These are phyloP conservation scores for Wolfiporia cocos DNA, from an alignment of 1,284 basidiomycete species.

Conservation along the genomic window DNA sequence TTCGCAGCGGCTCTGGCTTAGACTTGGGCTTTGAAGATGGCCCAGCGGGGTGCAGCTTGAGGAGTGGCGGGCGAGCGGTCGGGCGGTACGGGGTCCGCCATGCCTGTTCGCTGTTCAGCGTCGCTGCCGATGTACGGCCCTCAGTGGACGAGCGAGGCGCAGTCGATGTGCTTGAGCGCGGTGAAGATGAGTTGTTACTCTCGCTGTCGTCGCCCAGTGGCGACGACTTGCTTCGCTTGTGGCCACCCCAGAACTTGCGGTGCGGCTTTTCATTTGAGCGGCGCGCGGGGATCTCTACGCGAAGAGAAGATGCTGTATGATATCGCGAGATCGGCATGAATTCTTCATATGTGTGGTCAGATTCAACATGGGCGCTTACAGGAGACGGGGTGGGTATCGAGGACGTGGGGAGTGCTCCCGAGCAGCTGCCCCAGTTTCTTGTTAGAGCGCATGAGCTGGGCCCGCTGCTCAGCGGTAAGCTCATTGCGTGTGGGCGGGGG, in stretches of 20 bases:
- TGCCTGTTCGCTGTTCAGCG: slow-evolving; percentile 23
- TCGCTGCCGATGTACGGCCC: slow-evolving; percentile 25
- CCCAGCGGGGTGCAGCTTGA: slow-evolving; percentile 29
- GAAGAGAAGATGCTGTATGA: neutral
- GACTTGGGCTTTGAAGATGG: slow-evolving; percentile 9
- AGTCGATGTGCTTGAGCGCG: slow-evolving; percentile 12
- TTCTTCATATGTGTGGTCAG: no score
- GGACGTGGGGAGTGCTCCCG: slow-evolving; percentile 52
- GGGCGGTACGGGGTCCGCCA: slow-evolving; percentile 16
- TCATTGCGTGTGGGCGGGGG: slow-evolving; percentile 59
- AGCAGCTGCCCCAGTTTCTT: slow-evolving; percentile 57
- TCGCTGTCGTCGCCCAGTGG: slow-evolving; percentile 11
- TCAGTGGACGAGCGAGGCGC: slow-evolving; percentile 9
- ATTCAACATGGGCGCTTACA: slow-evolving; percentile 3
- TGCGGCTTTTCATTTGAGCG: slow-evolving; percentile 8
- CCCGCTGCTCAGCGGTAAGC: slow-evolving; percentile 45
- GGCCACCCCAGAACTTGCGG: slow-evolving; percentile 10
- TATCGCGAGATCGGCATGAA: neutral
- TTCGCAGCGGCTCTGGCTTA: slow-evolving; percentile 33
- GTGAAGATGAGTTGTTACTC: slow-evolving; percentile 10
- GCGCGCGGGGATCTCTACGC: slow-evolving; percentile 5
- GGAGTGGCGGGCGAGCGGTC: slow-evolving; percentile 17
- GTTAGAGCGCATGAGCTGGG: slow-evolving; percentile 49
- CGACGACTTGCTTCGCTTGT: slow-evolving; percentile 13
- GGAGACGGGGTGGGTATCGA: slow-evolving; percentile 31